Base-by-base conservation (phyloP, 2,329 filamentous ascomycete species). In the Colletotrichum liriopes region DNA sequence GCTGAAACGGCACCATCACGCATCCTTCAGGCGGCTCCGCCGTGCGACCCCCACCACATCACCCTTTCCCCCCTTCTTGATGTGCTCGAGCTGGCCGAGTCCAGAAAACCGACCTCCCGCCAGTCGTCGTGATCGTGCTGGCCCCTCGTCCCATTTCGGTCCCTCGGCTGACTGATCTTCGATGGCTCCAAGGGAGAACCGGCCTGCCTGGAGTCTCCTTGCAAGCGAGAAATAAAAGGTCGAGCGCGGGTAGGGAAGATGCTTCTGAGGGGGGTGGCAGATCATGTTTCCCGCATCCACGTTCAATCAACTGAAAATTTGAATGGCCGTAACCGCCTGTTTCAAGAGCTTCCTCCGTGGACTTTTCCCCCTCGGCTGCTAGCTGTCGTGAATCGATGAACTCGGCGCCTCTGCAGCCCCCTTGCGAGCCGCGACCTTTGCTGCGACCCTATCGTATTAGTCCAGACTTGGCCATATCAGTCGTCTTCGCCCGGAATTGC, bases 11-110 rank as follows among this genome's bases (percentile, higher is more conserved):
- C 59, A 43, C 58, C 65, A 68, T 26, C 69, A 71, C 65, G 65
- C 69, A 71, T 68, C 58, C 68, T 63, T 64, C 65, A 68, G 69
- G 69, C 69, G 69, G 69, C 69, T 71, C 65, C 58, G 65, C 58
- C 51, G 29, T 62, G n/a, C 23, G 7, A n/a, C 4, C 55, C 63
- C 47, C 68, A 66, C 67, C 61, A 37, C 39, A 26, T 43, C 37
- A 32, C 29, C 43, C 18, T 43, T 49, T 64, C 20, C 18, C 23
- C 3, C 20, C 52, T 55, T 14, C 35, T 43, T 12, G 54, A 37
- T n/a, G 23, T 51, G 16, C 14, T n/a, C 54, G 16, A 14, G 51
- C 35, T 12, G 29, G 63, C 18, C 23, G 37, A 54, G 29, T 20
- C 11, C 26, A 18, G 26, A 32, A 9, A 4, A 8, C 9, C 49